Percentiles rank a stretch among this genome's conserved stretches.
These are phyloP conservation scores for Ogataea saltuana DNA, from an alignment of 805 yeast genomes.

Conservation along the genomic window DNA sequence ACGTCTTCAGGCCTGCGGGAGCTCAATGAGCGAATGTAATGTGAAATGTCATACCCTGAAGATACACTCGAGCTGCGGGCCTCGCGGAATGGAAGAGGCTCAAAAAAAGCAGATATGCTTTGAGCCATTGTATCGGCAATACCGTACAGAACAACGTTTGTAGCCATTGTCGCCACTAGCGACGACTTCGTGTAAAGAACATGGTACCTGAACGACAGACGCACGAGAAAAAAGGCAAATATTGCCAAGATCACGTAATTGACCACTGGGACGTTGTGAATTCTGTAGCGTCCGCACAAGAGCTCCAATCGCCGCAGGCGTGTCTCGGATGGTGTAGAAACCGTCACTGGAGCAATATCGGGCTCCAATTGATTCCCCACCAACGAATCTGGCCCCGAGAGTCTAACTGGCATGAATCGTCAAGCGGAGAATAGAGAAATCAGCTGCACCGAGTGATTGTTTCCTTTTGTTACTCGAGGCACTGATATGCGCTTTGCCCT, in stretches of 20 bases:
- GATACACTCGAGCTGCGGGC: conserved; percentile 16
- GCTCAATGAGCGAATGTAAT: conserved; percentile 21
- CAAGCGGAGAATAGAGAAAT: background rate
- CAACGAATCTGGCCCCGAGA: conserved; percentile 14
- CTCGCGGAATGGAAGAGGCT: conserved; percentile 13
- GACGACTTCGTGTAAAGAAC: conserved; percentile 63
- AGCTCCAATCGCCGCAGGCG: conserved; percentile 11
- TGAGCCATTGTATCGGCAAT: conserved; percentile 93
- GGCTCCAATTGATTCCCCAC: background rate
- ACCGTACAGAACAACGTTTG: conserved; percentile 81
- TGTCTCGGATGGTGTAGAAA: background rate
- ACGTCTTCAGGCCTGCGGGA: conserved; percentile 24
- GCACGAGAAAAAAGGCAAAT: conserved; percentile 50
- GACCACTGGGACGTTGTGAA: conserved; percentile 54
- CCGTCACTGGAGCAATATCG: background rate
- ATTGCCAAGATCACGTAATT: conserved; percentile 54
- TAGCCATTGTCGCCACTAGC: conserved; percentile 72
- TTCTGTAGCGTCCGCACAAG: conserved; percentile 18
- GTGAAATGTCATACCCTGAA: conserved; percentile 22
- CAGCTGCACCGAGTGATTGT: background rate
- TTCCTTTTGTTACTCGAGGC: background rate
- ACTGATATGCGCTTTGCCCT: background rate
- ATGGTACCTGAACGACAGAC: conserved; percentile 59
- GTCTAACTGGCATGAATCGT: conserved; percentile 13
- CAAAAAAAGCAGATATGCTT: conserved; percentile 45